phyloP scores from a whole-genome alignment of 2,329 filamentous ascomycete species.

The Apiospora koreana region DNA sequence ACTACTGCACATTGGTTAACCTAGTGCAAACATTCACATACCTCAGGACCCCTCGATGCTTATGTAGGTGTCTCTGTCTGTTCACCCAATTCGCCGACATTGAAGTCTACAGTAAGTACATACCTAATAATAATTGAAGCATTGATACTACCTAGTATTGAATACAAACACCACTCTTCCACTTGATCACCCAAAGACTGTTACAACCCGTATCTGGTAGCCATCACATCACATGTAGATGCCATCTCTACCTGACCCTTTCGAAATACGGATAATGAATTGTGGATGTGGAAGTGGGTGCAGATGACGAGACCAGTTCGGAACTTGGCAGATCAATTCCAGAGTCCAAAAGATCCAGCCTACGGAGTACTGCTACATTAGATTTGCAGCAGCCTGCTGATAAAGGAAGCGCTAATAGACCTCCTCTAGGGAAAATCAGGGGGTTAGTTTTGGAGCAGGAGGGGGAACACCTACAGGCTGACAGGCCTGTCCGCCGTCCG shows the following conservation, averaged over 20 bases:
- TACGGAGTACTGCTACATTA: background rate
- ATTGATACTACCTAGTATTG: background rate
- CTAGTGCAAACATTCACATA: too few relatives aligned
- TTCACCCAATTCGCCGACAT: background rate
- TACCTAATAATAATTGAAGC: background rate
- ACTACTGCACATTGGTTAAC: too few relatives aligned
- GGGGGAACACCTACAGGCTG: background rate
- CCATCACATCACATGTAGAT: slow-evolving; percentile 8
- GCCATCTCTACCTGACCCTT: background rate
- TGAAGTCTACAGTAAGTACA: too few relatives aligned
- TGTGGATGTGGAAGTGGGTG: background rate
- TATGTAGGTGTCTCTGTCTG: too few relatives aligned
- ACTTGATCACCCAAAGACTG: background rate
- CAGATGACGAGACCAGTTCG: slow-evolving; percentile 3
- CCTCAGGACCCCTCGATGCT: too few relatives aligned
- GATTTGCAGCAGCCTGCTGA: background rate
- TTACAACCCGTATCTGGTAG: background rate
- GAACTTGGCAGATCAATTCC: slow-evolving; percentile 7
- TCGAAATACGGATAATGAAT: slow-evolving; percentile 7
- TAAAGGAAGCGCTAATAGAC: background rate
- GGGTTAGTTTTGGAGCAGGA: background rate
- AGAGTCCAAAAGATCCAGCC: background rate
- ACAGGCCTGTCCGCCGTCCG: background rate
- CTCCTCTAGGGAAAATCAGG: background rate
- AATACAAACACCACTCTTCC: background rate